Evolutionary conservation across 1,284 basidiomycete genomes (phyloP), one percentile per base, ranked within the genome.

Genomic region (Marasmius oreades): DNA sequence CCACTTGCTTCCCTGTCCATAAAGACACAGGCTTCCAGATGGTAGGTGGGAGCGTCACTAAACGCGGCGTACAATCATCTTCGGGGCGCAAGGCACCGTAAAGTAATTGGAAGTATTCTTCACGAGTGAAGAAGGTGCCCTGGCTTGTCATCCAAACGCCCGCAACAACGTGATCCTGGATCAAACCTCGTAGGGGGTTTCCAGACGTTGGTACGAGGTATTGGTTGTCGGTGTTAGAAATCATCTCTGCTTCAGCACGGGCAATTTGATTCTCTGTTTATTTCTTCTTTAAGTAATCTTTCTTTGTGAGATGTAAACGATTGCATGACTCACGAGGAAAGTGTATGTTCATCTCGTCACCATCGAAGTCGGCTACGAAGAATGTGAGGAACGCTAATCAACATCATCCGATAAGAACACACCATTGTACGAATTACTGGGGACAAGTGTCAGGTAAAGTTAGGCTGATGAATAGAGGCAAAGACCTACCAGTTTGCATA

Each of bases 311-410:
- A 22, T 23, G 23, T 2, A 4, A 20, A 16, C 33, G 24, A 34
- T 20, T 54, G 52, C 44, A 47, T 44, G 22, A 78, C 87, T 78
- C 76, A 89, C 93, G 96, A 64, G 96, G 95, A 68, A 99, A 99
- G 76, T 99, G 96, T 61, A 99, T 95, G 76, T 99, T 99, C 96
- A 99, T 99, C 73, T 99, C 94, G 76, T 99, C 97, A 66, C 97
- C 97, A 69, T 99, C 97, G 70, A 99, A 99, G 75, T 99, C 97
- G 70, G 97, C 97, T 92, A 53, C 37, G 42, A 61, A 36, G 37
- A 28, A 61, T 46, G 55, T 7, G 54, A 54, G 45, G 50, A 53
- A 59, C 48, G 31, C 44, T 54, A 51, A 52, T 31, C 23, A 63
- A 39, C 37, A 31, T 1, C 46, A 51, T 23, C 26, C 26, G 36